Evolutionary conservation across 257 asterid species (phyloP).

Genomic region (Fraxinus quadrangulata): DNA sequence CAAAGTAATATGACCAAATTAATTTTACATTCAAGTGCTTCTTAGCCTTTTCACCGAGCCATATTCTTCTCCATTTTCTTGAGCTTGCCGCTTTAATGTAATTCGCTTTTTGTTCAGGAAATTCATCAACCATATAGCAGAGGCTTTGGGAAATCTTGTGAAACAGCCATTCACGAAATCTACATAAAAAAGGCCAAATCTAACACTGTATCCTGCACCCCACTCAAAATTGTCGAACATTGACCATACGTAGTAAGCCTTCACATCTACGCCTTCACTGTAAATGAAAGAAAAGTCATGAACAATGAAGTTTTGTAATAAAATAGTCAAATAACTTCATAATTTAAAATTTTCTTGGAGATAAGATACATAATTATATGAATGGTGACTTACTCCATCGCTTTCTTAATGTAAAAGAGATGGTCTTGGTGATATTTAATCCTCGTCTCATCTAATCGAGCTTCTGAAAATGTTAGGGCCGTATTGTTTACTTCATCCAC

Average conservation of each 20-base stretch:
- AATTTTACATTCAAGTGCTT: neutral
- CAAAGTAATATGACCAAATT: too few relatives aligned
- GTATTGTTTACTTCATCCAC: slow-evolving; percentile 21
- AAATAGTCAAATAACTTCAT: too few relatives aligned
- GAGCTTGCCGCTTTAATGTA: neutral
- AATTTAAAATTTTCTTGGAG: too few relatives aligned
- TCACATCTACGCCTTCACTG: slow-evolving; percentile 8
- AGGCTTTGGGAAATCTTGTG: slow-evolving; percentile 3
- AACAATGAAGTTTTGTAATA: neutral
- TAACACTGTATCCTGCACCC: slow-evolving; percentile 1
- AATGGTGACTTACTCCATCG: slow-evolving; percentile 21
- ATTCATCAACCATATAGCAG: slow-evolving; percentile 6
- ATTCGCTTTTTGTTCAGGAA: neutral
- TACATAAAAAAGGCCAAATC: slow-evolving; percentile 18
- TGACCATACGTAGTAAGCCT: slow-evolving; percentile 10
- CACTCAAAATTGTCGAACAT: slow-evolving; percentile 22
- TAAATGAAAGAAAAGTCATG: neutral
- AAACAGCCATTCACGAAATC: neutral
- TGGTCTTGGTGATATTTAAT: slow-evolving; percentile 25
- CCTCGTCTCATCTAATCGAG: slow-evolving; percentile 19
- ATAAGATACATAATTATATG: too few relatives aligned
- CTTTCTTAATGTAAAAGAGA: slow-evolving; percentile 18
- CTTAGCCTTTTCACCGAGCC: neutral
- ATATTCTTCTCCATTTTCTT: neutral
- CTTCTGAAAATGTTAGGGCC: slow-evolving; percentile 9